phyloP scores from a whole-genome alignment of 192 early-diverging fungal genomes.

The Coemansia sp. region DNA sequence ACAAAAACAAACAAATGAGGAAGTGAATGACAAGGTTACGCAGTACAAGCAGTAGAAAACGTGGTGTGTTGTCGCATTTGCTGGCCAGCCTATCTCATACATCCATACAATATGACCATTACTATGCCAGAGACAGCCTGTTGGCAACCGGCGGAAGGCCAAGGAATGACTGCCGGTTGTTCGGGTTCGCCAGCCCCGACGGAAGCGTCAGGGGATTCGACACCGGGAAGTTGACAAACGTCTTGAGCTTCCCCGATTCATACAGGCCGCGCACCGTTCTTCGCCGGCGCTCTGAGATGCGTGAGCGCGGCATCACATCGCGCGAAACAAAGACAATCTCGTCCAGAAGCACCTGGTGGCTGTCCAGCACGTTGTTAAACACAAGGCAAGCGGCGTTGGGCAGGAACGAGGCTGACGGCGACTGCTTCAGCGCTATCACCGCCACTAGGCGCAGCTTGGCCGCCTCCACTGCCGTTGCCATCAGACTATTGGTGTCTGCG shows the following conservation, averaged over 20 bases:
- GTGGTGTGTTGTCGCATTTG: too few species aligned
- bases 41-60: background rate
- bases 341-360: slow-evolving; percentile 71
- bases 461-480: slow-evolving; percentile 5
- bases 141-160: slow-evolving; percentile 11
- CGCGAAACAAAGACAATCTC: slow-evolving; percentile 64
- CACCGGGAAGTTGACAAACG: slow-evolving; percentile 33
- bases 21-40: background rate
- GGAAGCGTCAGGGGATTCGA: slow-evolving; percentile 27
- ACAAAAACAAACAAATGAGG: background rate
- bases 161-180: slow-evolving; percentile 31
- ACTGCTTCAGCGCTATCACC: slow-evolving; percentile 30
- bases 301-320: slow-evolving; percentile 60
- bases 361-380: slow-evolving; percentile 67
- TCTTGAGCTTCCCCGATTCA: slow-evolving; percentile 45
- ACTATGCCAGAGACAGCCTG: background rate
- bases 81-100: background rate
- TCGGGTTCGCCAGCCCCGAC: slow-evolving; percentile 26
- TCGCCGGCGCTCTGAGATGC: slow-evolving; percentile 59
- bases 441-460: slow-evolving; percentile 35
- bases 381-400: slow-evolving; percentile 61
- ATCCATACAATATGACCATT: background rate
- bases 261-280: slow-evolving; percentile 39
- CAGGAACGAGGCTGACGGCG: slow-evolving; percentile 37
- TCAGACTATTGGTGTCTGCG: slow-evolving; percentile 9